Percentiles rank a stretch among this genome's conserved stretches.
Conservation (phyloP, 306 rosid species). For the Quercus gilva region DNA sequence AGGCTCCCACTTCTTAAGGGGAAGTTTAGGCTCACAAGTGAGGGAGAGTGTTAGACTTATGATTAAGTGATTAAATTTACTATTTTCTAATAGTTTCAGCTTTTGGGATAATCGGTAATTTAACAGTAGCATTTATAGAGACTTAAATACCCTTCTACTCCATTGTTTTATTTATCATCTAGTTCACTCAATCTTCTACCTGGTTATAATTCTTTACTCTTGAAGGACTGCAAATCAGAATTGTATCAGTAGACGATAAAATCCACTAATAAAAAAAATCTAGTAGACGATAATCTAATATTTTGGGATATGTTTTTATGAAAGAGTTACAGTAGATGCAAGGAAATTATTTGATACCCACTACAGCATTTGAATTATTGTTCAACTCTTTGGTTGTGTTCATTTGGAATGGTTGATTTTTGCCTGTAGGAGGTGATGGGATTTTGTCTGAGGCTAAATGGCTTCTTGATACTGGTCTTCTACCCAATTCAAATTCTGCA, state of each 20-base stretch:
- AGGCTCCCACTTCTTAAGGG: no score
- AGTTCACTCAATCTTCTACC: neutral
- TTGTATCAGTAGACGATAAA: neutral
- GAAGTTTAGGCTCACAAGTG: no score
- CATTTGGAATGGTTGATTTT: conserved; percentile 10
- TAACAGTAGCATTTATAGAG: no score
- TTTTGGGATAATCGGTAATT: no score
- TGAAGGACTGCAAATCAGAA: neutral
- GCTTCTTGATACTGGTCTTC: conserved; percentile 89
- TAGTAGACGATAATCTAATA: neutral
- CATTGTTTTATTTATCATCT: neutral
- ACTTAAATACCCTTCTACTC: no score
- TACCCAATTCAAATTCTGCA: conserved; percentile 84
- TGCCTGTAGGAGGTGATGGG: conserved; percentile 60
- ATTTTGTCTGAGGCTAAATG: conserved; percentile 77
- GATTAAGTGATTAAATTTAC: no score
- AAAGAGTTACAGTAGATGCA: neutral
- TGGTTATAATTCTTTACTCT: neutral
- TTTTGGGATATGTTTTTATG: neutral
- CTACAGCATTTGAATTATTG: neutral
- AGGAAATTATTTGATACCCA: neutral
- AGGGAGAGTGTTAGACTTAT: no score
- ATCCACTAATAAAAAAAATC: no score
- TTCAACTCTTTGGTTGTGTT: conserved; percentile 11
- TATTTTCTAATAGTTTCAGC: no score